Evolutionary conservation across 1,139 yeast genomes (phyloP), one percentile per base, ranked within the genome.

Genomic region (Diutina sp.): DNA sequence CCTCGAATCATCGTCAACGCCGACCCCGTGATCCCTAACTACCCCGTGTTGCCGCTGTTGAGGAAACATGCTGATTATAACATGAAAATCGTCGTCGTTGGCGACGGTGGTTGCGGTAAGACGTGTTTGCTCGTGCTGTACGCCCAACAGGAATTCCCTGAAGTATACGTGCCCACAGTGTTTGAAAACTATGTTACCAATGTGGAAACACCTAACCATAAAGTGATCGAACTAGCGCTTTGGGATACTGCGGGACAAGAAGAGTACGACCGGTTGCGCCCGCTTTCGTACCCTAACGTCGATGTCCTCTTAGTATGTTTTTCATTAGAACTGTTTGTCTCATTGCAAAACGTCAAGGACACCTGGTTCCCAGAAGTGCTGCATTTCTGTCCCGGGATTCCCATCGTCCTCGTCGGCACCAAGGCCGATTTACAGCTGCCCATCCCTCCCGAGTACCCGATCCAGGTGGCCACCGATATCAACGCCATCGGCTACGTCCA

Each of bases 221-320:
- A 82, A 61, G 66, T 76, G n/a, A 78, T 85, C 58, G 95, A 83
- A 70, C 73, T 89, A 65, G 93, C 87, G 32, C 70, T 89, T 53
- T 88, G 96, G 95, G 98, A 91, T 69, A 90, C 97, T 0, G 97
- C 97, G 0, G 96, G 97, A 4, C 96, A 90, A 69, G 96, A 90
- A 69, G 96, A 89, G 67, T 90, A 89, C 67, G 95, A 87, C 67
- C 71, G 97, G 58, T 72, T 90, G 59, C 74, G 97, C 61, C 95
- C 96, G 9, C 74, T 90, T 58, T 81, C 89, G 58, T 90, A 90
- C 67, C 90, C 93, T 9, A 95, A 87, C 62, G 90, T 85, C 3
- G 88, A 89, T 67, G 70, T 90, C 1, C 69, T 90, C 29, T 72
- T 90, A 60, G 74, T 90, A 9, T 90, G 96, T 59, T 90, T 88